phyloP scores from a whole-genome alignment of 768 basidiomycete genomes.

The Steccherinum ochraceum region DNA sequence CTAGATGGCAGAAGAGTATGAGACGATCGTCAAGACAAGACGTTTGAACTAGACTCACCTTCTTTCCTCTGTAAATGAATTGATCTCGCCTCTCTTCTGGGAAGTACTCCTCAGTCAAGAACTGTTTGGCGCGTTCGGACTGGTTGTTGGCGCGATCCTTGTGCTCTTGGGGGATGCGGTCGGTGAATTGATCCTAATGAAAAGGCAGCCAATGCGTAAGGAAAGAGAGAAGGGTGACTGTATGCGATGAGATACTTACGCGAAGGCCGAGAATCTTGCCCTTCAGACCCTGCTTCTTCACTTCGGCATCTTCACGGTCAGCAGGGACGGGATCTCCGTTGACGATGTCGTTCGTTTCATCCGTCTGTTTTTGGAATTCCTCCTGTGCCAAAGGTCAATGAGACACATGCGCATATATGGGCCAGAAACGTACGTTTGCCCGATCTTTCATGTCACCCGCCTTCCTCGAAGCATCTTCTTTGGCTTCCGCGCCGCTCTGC shows the following conservation, averaged over 20 bases:
- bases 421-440: slow-evolving; percentile 4
- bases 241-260: slow-evolving; percentile 15
- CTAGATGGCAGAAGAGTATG: slow-evolving; percentile 31
- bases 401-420: slow-evolving; percentile 2
- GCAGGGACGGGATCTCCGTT: slow-evolving; percentile 24
- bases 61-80: slow-evolving; percentile 91
- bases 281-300: slow-evolving; percentile 30
- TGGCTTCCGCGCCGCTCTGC: slow-evolving; percentile 20
- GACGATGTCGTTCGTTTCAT: slow-evolving; percentile 15
- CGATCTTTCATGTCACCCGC: slow-evolving; percentile 12
- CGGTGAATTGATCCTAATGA: slow-evolving; percentile 38
- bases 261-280: slow-evolving; percentile 25
- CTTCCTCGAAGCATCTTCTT: slow-evolving; percentile 12
- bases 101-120: slow-evolving; percentile 80
- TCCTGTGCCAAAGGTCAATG: slow-evolving; percentile 2
- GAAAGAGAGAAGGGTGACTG: background rate
- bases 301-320: slow-evolving; percentile 29
- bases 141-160: slow-evolving; percentile 44
- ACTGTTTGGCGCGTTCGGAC: slow-evolving; percentile 53
- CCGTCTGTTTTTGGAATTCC: slow-evolving; percentile 15
- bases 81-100: slow-evolving; percentile 87
- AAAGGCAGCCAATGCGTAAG: slow-evolving; percentile 8
- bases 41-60: slow-evolving; percentile 56
- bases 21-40: background rate
- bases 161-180: slow-evolving; percentile 64